Base-by-base conservation (phyloP, 208 protist species). In the Angomonas deanei region DNA sequence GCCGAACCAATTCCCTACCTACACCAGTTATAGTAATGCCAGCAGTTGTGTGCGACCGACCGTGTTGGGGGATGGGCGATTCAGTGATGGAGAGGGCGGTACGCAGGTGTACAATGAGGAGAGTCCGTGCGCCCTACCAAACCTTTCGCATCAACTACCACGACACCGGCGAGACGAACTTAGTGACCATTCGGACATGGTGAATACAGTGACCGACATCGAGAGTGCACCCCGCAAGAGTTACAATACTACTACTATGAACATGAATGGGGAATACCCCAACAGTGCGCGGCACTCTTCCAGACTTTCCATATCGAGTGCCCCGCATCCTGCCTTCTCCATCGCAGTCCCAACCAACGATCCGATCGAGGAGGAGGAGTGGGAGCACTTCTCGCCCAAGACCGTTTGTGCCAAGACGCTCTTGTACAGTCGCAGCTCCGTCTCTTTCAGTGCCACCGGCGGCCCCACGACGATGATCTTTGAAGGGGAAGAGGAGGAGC, bases 201-300 rank as follows among this genome's bases (percentile, higher is more conserved):
- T 30, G 3, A 38, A 39, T 11, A 58, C 59, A 0, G 33, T 76
- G 10, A 58, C 64, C 0, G 68, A 64, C 3, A 60, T 83, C 26
- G 68, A 72, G 52, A 63, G 67, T 31, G 77, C 77, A 4, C 77
- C 77, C 38, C 72, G 77, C 17, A 83, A 79, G 67, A 76, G 69
- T 49, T 82, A 82, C 61, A 4, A 55, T 55, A 50, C 10, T n/a
- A 21, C 3, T 21, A 4, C 26, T 4, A 19, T 4, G 10, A n/a
- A 50, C 3, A 21, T 4, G 46, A 21, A 5, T 13, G 46, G 15
- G 15, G 34, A 42, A 42, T n/a, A 42, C 10, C 10, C 34, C 8
- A 6, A n/a, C 26, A 66, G 42, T 4, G 54, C 32, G 17, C 26
- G 28, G 15, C 42, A 19, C 3, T 33, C 27, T 17, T 24, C 28